phyloP scores from a whole-genome alignment of 257 asterid species.

The Solanum chiquidenum region DNA sequence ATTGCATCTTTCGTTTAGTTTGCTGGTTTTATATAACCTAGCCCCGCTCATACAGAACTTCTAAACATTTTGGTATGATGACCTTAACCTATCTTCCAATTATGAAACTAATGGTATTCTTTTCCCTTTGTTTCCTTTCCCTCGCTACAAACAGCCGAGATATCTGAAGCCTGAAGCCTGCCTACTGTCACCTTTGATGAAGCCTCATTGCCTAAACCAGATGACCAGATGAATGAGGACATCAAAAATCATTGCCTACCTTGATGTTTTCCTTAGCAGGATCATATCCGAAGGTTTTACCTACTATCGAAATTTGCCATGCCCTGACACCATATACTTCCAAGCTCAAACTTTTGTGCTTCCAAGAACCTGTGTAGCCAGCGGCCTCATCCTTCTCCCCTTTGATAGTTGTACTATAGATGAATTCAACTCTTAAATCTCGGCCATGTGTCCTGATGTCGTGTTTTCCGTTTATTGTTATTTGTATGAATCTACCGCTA shows the following conservation, averaged over 20 bases:
- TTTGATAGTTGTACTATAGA: constrained; percentile 38
- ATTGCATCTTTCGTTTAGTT: constrained; percentile 1
- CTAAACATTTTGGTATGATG: constrained; percentile 6
- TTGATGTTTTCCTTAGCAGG: constrained; percentile 72
- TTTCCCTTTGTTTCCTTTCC: constrained; percentile 80
- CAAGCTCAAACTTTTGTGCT: constrained; percentile 50
- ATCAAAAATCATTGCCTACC: constrained; percentile 68
- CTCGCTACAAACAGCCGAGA: constrained; percentile 87
- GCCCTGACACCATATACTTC: constrained; percentile 55
- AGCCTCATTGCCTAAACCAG: constrained; percentile 95
- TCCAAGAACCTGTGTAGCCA: constrained; percentile 68
- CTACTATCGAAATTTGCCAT: constrained; percentile 49
- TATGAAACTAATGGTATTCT: constrained; percentile 61
- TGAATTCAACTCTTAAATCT: constrained; percentile 17
- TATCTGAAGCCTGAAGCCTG: constrained; percentile 71
- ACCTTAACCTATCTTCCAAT: constrained; percentile 19
- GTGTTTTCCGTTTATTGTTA: background rate
- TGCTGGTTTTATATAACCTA: background rate
- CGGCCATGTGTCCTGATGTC: constrained; percentile 26
- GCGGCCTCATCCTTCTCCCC: constrained; percentile 42
- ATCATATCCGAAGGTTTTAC: constrained; percentile 70
- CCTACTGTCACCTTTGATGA: constrained; percentile 61
- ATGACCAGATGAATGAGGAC: constrained; percentile 78
- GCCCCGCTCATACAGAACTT: background rate
- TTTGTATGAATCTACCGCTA: background rate